Evolutionary conservation across 2,329 filamentous ascomycete species (phyloP), one percentile per base, ranked within the genome.

Genomic region (Lasiodiplodia sp.): DNA sequence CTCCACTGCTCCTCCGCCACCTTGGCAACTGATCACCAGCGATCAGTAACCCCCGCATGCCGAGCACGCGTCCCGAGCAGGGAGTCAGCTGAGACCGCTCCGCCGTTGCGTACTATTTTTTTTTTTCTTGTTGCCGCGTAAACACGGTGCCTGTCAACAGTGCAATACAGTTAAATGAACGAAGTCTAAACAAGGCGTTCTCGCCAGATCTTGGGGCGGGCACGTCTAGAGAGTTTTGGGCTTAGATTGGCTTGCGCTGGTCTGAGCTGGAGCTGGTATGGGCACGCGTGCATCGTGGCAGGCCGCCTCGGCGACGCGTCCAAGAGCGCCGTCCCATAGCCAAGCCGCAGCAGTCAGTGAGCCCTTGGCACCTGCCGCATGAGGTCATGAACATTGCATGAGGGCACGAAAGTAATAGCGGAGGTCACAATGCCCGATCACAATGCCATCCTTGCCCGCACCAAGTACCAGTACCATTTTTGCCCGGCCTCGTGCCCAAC

Each of bases 331-430:
- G 18, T 23, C 34, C 21, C 18, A 34, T 21, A 34, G 44, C 44
- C 60, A 52, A 64, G 60, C 44, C 31, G 31, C 58, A 51, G 60
- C 60, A 52, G 60, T 4, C 52, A 25, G 60, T 14, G 4, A 25
- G 28, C 28, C n/a, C 60, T 64, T 64, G 47, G 60, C 60, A 52
- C 60, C 60, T 64, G 47, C 60, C 47, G 14, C 44, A 64, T 64
- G 60, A 64, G 21, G 60, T 52, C 60, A 52, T 52, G 47, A 25
- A 23, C 40, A 62, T 62, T 62, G 40, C 58, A 62, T 62, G 57
- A 60, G 57, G 57, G 57, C 38, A 58, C 56, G n/a, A 16, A 18
- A 28, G 14, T 34, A 60, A 60, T 60, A 21, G 53, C 28, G 28
- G 28, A 37, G 53, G 53, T 38, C 55, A 57, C 55, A 37, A 21